Percentiles rank a stretch among this genome's conserved stretches.
phyloP scores from a whole-genome alignment of 2,329 filamentous ascomycete species.

The Sporothrix humicola region DNA sequence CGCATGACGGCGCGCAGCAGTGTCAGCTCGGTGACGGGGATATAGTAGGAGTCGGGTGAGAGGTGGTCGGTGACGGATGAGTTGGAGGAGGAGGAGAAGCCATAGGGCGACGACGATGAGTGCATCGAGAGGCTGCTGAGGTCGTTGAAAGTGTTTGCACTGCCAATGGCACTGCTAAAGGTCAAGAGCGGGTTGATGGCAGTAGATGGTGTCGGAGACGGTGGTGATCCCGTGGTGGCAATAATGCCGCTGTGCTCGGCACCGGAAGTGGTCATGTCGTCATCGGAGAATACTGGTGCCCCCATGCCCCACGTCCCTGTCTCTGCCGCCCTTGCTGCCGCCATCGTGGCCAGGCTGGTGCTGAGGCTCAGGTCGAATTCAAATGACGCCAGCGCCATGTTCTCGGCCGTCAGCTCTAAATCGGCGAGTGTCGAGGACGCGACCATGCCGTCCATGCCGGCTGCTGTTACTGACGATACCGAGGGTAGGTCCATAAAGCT shows the following conservation, averaged over 20 bases:
- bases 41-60: conserved; percentile 54
- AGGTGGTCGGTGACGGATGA: conserved; percentile 25
- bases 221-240: not conserved
- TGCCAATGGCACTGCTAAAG: not conserved
- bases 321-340: not conserved
- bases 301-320: conserved; percentile 17
- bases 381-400: conserved; percentile 1
- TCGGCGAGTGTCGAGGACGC: not conserved
- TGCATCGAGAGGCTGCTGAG: not conserved
- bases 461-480: not conserved
- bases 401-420: not conserved
- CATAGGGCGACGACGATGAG: not conserved
- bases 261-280: not conserved
- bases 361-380: conserved; percentile 26
- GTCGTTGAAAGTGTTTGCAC: not conserved
- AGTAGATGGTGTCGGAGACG: not conserved
- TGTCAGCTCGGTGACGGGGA: conserved; percentile 56
- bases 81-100: not conserved
- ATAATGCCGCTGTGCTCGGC: not conserved
- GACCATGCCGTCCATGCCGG: not conserved
- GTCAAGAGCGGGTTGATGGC: conserved; percentile 9
- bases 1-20: conserved; percentile 55
- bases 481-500: conserved; percentile 8
- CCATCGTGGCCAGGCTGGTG: conserved; percentile 19
- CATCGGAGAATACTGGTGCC: not conserved